phyloP scores from a whole-genome alignment of 1,284 basidiomycete genomes.

The Pseudozyma pruni region DNA sequence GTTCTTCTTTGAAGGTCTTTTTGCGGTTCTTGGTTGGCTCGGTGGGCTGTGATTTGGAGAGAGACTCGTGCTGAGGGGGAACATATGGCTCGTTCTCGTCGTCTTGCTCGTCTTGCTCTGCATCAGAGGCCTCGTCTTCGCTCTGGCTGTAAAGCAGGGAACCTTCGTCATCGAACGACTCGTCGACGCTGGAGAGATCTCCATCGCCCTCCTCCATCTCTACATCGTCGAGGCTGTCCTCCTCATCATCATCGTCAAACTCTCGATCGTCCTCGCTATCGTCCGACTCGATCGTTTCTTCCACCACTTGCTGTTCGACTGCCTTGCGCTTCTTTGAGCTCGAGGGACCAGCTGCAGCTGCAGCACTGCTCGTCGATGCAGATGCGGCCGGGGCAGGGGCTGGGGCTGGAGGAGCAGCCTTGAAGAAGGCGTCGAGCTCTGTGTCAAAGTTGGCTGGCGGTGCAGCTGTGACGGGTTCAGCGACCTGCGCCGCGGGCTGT shows the following conservation, averaged over 20 bases:
- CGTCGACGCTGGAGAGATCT: conserved; percentile 33
- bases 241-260: conserved; percentile 9
- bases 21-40: conserved; percentile 30
- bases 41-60: conserved; percentile 45
- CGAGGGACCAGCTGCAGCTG: conserved; percentile 13
- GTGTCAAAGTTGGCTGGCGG: conserved; percentile 46
- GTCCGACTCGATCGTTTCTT: conserved; percentile 2
- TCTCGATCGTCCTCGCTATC: conserved; percentile 10
- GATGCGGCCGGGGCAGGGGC: background rate
- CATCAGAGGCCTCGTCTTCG: conserved; percentile 22
- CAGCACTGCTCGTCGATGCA: background rate
- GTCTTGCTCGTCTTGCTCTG: conserved; percentile 21
- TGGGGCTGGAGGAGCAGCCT: conserved; percentile 26
- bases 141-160: conserved; percentile 33
- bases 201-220: conserved; percentile 44
- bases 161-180: conserved; percentile 37
- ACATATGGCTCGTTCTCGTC: conserved; percentile 48
- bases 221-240: conserved; percentile 29
- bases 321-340: conserved; percentile 41
- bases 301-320: conserved; percentile 2
- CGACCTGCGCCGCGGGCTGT: background rate
- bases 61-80: conserved; percentile 68
- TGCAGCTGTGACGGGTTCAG: conserved; percentile 6
- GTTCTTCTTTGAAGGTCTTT: conserved; percentile 53
- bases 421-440: conserved; percentile 64